Percentiles rank a stretch among this genome's conserved stretches.
These are phyloP conservation scores for Claviceps purpurea DNA, from an alignment of 2,329 filamentous ascomycete species.

Conservation along the genomic window DNA sequence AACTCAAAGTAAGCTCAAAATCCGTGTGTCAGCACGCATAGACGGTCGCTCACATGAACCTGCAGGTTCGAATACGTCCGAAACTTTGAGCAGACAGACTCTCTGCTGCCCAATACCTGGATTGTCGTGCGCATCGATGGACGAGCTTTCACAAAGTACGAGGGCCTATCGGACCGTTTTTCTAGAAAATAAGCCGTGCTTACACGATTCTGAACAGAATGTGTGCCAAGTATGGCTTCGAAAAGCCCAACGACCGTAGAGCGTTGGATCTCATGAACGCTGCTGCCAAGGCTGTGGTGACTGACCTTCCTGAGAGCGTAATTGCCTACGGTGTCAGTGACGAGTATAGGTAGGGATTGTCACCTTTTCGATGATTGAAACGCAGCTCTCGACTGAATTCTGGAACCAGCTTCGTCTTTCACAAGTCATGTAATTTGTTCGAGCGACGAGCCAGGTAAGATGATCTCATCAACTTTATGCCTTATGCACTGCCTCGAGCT, in stretches of 20 bases:
- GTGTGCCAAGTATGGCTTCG: conserved; percentile 68
- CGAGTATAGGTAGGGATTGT: conserved; percentile 58
- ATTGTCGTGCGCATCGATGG: conserved; percentile 91
- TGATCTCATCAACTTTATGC: not conserved
- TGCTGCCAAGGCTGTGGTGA: conserved; percentile 73
- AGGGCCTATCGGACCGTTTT: too few species aligned
- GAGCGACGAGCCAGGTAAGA: conserved; percentile 66
- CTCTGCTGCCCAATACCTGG: conserved; percentile 82
- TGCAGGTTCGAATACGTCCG: conserved; percentile 86
- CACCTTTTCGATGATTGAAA: not conserved
- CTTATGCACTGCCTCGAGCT: not conserved
- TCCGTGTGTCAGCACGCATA: not conserved
- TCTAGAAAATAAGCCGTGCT: conserved; percentile 2
- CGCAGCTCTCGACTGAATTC: conserved; percentile 5
- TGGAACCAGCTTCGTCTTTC: conserved; percentile 63
- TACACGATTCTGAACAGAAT: conserved; percentile 38
- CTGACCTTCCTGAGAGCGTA: conserved; percentile 69
- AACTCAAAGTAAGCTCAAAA: conserved; percentile 36
- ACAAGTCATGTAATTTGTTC: conserved; percentile 70
- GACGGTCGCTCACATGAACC: conserved; percentile 1
- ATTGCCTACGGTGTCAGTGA: conserved; percentile 91
- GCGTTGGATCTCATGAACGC: conserved; percentile 91
- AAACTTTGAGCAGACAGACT: conserved; percentile 70
- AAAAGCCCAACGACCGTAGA: conserved; percentile 82
- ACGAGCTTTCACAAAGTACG: conserved; percentile 82